Evolutionary conservation across 2,329 filamentous ascomycete species (phyloP).

Genomic region (Fusarium siculi): DNA sequence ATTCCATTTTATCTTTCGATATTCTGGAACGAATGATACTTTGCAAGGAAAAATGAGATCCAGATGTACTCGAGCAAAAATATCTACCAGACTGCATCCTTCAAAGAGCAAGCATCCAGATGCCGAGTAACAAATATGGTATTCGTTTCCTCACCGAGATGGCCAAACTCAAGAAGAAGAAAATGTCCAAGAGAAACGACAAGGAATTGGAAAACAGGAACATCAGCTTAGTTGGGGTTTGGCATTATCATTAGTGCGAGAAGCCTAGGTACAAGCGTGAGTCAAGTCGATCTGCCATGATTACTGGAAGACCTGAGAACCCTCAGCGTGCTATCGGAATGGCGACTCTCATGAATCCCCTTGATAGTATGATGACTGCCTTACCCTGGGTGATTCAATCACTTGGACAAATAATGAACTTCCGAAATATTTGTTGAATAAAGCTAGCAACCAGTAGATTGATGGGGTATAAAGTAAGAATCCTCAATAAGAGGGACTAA

Average conservation of each 20-base stretch:
- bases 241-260: accelerated
- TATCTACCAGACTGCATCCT: accelerated
- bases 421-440: neutral
- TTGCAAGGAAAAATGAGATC: too few relatives aligned
- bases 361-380: too few relatives aligned
- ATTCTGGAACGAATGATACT: too few relatives aligned
- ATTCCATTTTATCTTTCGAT: neutral
- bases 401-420: accelerated
- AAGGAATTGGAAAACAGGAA: accelerated
- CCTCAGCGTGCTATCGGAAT: neutral
- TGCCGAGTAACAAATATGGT: neutral
- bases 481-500: slow-evolving; percentile 10
- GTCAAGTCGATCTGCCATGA: neutral
- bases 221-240: neutral
- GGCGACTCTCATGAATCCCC: too few relatives aligned
- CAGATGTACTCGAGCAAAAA: neutral
- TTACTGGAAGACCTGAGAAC: accelerated
- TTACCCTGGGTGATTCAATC: neutral
- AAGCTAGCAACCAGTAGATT: slow-evolving; percentile 15
- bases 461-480: slow-evolving; percentile 29
- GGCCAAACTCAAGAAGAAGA: accelerated
- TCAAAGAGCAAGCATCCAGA: neutral
- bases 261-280: neutral
- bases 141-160: too few relatives aligned
- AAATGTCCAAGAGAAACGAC: accelerated